These are phyloP conservation scores for Gaultheria prostrata DNA, from an alignment of 148 eudicot genomes.

Conservation along the genomic window DNA sequence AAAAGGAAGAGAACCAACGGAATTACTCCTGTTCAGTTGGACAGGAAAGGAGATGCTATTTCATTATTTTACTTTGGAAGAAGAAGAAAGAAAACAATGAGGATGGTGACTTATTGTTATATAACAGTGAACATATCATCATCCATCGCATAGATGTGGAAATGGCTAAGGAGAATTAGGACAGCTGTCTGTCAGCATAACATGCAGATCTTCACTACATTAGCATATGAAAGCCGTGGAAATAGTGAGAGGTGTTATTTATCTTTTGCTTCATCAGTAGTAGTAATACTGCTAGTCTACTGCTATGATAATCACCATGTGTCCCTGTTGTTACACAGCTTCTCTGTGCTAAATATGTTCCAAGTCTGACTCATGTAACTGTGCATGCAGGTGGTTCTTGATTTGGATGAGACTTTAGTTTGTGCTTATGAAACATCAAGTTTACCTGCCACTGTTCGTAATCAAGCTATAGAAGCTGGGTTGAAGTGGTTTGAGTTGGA, in stretches of 20 bases:
- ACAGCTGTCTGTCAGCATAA: not conserved
- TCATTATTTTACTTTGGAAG: not conserved
- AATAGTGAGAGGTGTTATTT: not conserved
- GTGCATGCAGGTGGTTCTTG: conserved; percentile 86
- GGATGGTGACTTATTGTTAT: conserved; percentile 3
- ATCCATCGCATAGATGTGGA: not conserved
- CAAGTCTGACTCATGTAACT: not conserved
- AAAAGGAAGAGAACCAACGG: conserved; percentile 1
- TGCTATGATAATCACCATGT: not conserved
- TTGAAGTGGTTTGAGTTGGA: conserved; percentile 93
- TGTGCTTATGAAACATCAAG: conserved; percentile 93
- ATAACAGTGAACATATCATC: not conserved
- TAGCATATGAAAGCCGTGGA: conserved; percentile 1
- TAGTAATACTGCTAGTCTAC: not conserved
- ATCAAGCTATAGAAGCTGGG: conserved; percentile 91
- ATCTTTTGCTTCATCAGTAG: conserved; percentile 9
- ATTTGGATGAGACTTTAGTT: conserved; percentile 94
- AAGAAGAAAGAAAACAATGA: not conserved
- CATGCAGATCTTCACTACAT: not conserved
- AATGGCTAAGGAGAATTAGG: not conserved
- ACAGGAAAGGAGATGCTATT: not conserved
- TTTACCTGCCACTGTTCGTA: conserved; percentile 66
- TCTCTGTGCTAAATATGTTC: not conserved
- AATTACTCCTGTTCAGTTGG: not conserved
- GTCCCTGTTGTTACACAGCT: not conserved